Base-by-base conservation (phyloP, 177 flowering plant genomes). In the Vitis hybrid region DNA sequence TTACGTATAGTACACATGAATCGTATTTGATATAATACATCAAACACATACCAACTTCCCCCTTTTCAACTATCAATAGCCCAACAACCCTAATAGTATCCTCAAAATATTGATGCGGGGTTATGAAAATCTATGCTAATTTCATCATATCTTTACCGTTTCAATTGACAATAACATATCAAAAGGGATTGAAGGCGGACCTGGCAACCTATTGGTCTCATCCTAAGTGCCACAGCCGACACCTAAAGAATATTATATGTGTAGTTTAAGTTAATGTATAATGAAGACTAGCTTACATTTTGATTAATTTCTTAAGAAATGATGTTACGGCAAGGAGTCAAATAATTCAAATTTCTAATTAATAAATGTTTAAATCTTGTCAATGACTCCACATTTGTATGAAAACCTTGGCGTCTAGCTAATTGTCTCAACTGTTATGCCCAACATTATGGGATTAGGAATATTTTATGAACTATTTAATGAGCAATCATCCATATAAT, bases 361-460 rank as follows among this genome's bases (percentile, higher is more conserved):
- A 71, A 53, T 14, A 10, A 51, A 62, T 45, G 52, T 26, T 51
- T 10, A 63, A 51, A 60, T 57, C 80, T 78, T 76, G 66, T 55
- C 15, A 19, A 52, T 50, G 69, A 70, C 75, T 55, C 72, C 45
- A 72, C 18, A 2, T 19, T 52, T 62, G 22, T 10, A 1, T 3
- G 18, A 63, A 18, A 15, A 66, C 45, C 60, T 61, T 48, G 29
- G 48, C 12, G n/a, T 63, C 26, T 3, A 33, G 39, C 45, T 5
- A 33, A 33, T 80, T 81, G 83, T 85, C 86, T 72, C 82, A 83
- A 85, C 86, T 62, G 86, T 74, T 81, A 77, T 83, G 78, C 55
- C 79, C 79, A 81, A 74, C 70, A 62, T 56, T 57, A 74, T 52
- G 73, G 78, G 52, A 57, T 71, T 66, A 33, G 65, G 56, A 71